Conservation (phyloP, 2,329 filamentous ascomycete species). For the Venturia asperata region DNA sequence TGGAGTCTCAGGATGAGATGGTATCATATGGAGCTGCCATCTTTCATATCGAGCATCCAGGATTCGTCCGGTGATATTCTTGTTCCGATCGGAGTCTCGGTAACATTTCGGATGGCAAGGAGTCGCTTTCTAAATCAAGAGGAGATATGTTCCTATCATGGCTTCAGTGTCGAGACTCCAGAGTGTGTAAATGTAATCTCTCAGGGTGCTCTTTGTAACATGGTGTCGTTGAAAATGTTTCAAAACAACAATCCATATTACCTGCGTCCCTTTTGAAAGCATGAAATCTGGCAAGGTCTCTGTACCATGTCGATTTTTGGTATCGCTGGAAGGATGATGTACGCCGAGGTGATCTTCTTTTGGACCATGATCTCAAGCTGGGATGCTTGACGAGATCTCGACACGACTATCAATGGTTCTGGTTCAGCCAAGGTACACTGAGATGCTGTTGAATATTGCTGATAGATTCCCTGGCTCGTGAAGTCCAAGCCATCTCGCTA, state of each 20-base stretch:
- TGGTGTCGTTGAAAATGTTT: not conserved
- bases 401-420: not conserved
- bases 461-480: not conserved
- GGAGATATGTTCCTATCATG: not conserved
- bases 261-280: not conserved
- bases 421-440: not conserved
- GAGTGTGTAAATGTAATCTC: not conserved
- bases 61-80: too few relatives aligned
- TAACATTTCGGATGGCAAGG: not conserved
- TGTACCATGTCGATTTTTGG: not conserved
- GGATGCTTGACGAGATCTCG: not conserved
- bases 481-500: not conserved
- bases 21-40: not conserved
- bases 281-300: not conserved
- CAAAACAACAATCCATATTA: not conserved
- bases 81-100: not conserved
- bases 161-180: not conserved
- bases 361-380: not conserved
- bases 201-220: not conserved
- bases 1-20: not conserved
- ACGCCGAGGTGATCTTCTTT: not conserved
- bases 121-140: not conserved
- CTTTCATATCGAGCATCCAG: not conserved
- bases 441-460: not conserved
- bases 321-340: not conserved